These are phyloP conservation scores for Botrytis cinerea DNA, from an alignment of 2,329 filamentous ascomycete genomes.

Conservation along the genomic window DNA sequence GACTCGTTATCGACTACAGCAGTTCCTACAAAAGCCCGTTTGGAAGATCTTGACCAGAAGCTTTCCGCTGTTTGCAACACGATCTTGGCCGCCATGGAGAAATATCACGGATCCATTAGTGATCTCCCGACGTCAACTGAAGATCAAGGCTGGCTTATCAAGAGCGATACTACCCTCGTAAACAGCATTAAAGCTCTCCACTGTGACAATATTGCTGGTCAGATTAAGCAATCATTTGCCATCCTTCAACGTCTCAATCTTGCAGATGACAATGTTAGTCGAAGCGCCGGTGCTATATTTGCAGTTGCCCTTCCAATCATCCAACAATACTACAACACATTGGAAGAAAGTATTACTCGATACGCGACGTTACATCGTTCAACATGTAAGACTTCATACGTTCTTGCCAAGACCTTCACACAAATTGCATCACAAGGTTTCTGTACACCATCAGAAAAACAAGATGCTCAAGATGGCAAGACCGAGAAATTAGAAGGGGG, in stretches of 20 bases:
- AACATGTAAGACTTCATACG: slow-evolving; percentile 72
- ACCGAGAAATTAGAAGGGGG: slow-evolving; percentile 84
- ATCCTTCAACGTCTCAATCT: slow-evolving; percentile 50
- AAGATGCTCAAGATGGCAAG: slow-evolving; percentile 67
- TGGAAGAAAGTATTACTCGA: slow-evolving; percentile 57
- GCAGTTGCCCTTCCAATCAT: slow-evolving; percentile 69
- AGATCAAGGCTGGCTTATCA: slow-evolving; percentile 62
- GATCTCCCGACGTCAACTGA: slow-evolving; percentile 60
- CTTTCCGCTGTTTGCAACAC: slow-evolving; percentile 70
- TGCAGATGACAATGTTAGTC: slow-evolving; percentile 45
- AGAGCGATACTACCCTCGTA: slow-evolving; percentile 38
- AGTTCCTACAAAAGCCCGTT: slow-evolving; percentile 22
- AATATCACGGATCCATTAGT: slow-evolving; percentile 58
- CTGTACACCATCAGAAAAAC: slow-evolving; percentile 84
- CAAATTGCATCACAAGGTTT: slow-evolving; percentile 84
- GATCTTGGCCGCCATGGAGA: slow-evolving; percentile 78
- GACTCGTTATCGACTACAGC: slow-evolving; percentile 26
- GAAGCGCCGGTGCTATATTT: slow-evolving; percentile 58
- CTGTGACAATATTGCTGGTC: slow-evolving; percentile 34
- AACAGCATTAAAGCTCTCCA: slow-evolving; percentile 38
- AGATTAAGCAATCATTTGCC: slow-evolving; percentile 48
- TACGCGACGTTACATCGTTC: slow-evolving; percentile 68
- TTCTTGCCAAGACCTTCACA: slow-evolving; percentile 74
- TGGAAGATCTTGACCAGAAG: slow-evolving; percentile 54
- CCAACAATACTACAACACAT: slow-evolving; percentile 68